Conservation (phyloP, 257 asterid genomes). For the Verbena officinalis region DNA sequence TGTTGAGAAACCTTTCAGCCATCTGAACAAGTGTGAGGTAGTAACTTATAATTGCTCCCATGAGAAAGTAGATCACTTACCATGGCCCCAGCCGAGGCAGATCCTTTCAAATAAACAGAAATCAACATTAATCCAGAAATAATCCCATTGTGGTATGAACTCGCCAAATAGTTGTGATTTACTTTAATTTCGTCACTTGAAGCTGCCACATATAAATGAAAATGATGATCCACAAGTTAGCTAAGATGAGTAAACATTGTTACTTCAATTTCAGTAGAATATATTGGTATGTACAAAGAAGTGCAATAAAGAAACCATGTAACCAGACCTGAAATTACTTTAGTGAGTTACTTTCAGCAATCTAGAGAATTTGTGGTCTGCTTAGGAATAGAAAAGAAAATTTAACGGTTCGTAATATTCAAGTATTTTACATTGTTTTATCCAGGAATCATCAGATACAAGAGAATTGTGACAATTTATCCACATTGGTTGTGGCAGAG, state of each 20-base stretch:
- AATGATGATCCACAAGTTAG: constrained; percentile 17
- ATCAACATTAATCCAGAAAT: constrained; percentile 79
- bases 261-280: background rate
- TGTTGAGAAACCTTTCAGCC: background rate
- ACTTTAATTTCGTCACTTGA: constrained; percentile 46
- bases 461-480: too few species aligned
- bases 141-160: constrained; percentile 89
- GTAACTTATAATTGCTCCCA: constrained; percentile 21
- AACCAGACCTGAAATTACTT: background rate
- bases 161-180: constrained; percentile 79
- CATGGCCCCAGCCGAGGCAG: constrained; percentile 44
- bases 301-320: background rate
- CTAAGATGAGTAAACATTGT: background rate
- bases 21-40: constrained; percentile 1
- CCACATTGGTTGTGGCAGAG: background rate
- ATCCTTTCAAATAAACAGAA: constrained; percentile 52
- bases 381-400: background rate
- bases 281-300: background rate
- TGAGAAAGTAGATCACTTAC: constrained; percentile 45
- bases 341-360: background rate
- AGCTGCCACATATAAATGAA: constrained; percentile 38
- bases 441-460: too few species aligned
- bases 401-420: background rate
- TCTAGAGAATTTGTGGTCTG: background rate
- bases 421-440: background rate